Conservation (phyloP, 1,139 yeast species). For the Taphrina sp. region DNA sequence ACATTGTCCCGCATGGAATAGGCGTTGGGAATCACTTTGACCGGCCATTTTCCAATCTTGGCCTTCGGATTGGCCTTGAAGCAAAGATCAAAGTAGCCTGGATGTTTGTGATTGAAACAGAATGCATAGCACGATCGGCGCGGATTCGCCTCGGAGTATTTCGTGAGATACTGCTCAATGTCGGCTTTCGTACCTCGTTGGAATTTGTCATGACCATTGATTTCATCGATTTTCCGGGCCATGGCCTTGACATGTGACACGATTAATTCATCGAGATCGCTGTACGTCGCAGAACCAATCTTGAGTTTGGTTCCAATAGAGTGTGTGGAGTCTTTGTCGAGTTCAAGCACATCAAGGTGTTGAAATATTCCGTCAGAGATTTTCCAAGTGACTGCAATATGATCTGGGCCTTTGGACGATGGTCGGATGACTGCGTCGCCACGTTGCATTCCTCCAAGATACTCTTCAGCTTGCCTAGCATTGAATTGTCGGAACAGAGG, state of each 20-base stretch:
- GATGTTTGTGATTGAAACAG: conserved; percentile 83
- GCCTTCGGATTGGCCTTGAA: conserved; percentile 76
- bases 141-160: conserved; percentile 88
- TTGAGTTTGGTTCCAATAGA: conserved; percentile 61
- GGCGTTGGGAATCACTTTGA: conserved; percentile 82
- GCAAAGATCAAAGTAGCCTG: conserved; percentile 85
- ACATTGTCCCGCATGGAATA: conserved; percentile 61
- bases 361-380: conserved; percentile 88
- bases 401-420: conserved; percentile 84
- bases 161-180: conserved; percentile 72
- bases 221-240: conserved; percentile 78
- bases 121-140: conserved; percentile 87
- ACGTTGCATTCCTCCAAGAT: conserved; percentile 77
- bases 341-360: conserved; percentile 82
- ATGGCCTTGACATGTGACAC: conserved; percentile 84
- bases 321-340: conserved; percentile 61
- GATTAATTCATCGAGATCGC: conserved; percentile 90
- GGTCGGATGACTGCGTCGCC: conserved; percentile 96
- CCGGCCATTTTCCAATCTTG: conserved; percentile 82
- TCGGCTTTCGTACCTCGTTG: conserved; percentile 76
- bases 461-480: conserved; percentile 87
- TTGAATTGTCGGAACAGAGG: conserved; percentile 84
- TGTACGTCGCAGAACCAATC: conserved; percentile 61
- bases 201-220: conserved; percentile 84
- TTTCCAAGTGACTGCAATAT: conserved; percentile 93